Base-by-base conservation (phyloP, 345 rosid species). In the Aquilaria malaccensis region DNA sequence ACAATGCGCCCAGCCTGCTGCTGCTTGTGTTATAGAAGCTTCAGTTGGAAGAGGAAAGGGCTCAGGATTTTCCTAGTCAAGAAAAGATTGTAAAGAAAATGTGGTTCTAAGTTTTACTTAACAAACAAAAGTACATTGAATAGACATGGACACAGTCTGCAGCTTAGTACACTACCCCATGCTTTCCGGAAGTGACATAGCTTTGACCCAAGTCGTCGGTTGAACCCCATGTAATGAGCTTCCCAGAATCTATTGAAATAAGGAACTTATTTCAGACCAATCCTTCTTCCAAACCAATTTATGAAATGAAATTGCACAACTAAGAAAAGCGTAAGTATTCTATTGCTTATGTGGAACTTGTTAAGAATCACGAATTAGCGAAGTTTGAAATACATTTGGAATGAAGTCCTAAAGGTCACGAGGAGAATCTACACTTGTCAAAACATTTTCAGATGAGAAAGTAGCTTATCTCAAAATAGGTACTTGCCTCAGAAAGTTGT, bases 211-310 rank as follows among this genome's bases (percentile, higher is more conserved):
- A 76, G 81, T 95, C 99, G 77, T 88, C 99, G 10, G 97, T 82
- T 49, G 97, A 95, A 46, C 99, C 99, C 99, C 99, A 95, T 11
- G 99, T 91, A 53, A 95, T 85, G 33, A 95, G 96, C 91, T 85
- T 91, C 71, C 99, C 91, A 7, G 88, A 80, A 47, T 86, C 99
- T 95, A 83, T 63, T 73, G 47, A 57, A 37, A 37, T 37, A 5
- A 37, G 43, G 2, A 37, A 37, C 43, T 37, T 37, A 52, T 50
- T 50, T 11, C 5, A 11, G 49, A 37, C 0, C 56, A 33, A 13
- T 50, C 4, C 13, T n/a, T 55, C 33, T 14, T 6, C 61, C 30
- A 47, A 52, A 6, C 29, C 65, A 48, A 2, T 50, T 11, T 9
- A 59, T 50, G 49, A 45, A 5, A 59, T 7, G 9, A 14, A 51